Evolutionary conservation across 2,329 filamentous ascomycete genomes (phyloP).

Genomic region (Penicillium griseofulvum): DNA sequence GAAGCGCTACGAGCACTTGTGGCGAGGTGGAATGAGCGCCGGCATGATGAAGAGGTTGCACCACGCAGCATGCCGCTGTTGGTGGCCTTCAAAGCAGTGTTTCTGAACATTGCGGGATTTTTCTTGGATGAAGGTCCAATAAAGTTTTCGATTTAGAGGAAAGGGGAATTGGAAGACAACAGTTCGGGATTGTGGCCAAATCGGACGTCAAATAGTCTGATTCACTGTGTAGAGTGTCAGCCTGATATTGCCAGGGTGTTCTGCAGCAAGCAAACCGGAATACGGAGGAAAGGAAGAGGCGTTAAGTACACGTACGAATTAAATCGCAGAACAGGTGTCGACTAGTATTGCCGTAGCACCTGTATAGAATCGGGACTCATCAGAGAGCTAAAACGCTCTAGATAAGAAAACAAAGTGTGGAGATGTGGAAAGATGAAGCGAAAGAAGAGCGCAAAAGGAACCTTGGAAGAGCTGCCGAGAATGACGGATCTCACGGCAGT

Average conservation of each 20-base stretch:
- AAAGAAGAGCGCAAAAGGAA: conserved; percentile 14
- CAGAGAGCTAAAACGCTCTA: conserved; percentile 40
- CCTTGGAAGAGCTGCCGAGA: conserved; percentile 13
- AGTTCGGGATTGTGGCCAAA: conserved; percentile 6
- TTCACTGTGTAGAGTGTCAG: conserved; percentile 2
- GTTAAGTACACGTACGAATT: conserved; percentile 17
- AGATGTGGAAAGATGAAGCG: conserved; percentile 15
- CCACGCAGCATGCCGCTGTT: conserved; percentile 39
- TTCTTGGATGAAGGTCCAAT: conserved; percentile 19
- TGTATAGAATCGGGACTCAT: conserved; percentile 39
- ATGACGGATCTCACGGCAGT: conserved; percentile 11
- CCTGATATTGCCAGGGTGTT: conserved; percentile 20
- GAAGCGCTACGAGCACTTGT: conserved; percentile 32
- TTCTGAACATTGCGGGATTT: conserved; percentile 40
- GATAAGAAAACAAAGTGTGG: conserved; percentile 15
- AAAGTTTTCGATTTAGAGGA: conserved; percentile 6
- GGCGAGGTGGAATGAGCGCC: conserved; percentile 35
- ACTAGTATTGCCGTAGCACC: conserved; percentile 43
- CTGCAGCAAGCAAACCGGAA: conserved; percentile 20
- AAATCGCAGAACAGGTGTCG: conserved; percentile 36
- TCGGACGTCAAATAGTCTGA: conserved; percentile 2
- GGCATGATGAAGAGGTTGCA: conserved; percentile 32
- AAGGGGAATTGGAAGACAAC: neutral
- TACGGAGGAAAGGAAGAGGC: conserved; percentile 28
- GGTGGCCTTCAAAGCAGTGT: conserved; percentile 41